These are phyloP conservation scores for Ulota crispa DNA, from an alignment of 225 moss, liverwort and hornwort species.

Conservation along the genomic window DNA sequence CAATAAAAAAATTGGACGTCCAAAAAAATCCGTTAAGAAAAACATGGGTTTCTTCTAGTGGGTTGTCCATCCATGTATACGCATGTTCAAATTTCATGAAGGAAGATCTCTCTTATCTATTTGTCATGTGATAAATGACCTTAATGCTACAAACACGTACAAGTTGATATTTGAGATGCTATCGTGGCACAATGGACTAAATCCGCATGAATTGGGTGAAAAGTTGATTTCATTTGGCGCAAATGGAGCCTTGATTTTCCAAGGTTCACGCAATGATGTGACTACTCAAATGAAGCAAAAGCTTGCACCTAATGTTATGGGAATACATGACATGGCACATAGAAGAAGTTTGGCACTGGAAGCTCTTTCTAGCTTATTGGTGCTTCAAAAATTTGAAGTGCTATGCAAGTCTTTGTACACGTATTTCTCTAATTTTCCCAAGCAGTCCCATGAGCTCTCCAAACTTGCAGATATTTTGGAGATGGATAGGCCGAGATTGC, in stretches of 20 bases:
- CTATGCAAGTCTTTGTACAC: background rate
- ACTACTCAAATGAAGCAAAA: rapidly evolving
- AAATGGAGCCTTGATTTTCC: rapidly evolving
- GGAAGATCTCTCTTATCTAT: rapidly evolving
- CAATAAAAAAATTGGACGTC: no score
- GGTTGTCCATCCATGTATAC: background rate
- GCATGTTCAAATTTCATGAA: background rate
- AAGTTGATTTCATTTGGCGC: no score
- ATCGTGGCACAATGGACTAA: no score
- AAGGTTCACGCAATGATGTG: rapidly evolving
- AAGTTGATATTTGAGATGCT: no score
- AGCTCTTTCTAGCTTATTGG: rapidly evolving
- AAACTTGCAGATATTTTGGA: no score
- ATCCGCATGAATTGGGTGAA: background rate
- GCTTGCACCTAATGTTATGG: rapidly evolving
- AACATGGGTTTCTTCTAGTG: no score
- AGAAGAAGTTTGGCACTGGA: rapidly evolving
- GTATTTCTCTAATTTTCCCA: background rate
- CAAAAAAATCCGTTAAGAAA: no score
- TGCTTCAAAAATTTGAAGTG: background rate
- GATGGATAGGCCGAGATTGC: no score
- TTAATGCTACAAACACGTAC: no score
- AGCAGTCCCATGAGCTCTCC: background rate
- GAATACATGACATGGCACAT: background rate
- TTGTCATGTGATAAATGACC: rapidly evolving